Percentiles rank a stretch among this genome's conserved stretches.
Conservation (phyloP, 306 rosid genomes). For the Pyrus bretschneideri region DNA sequence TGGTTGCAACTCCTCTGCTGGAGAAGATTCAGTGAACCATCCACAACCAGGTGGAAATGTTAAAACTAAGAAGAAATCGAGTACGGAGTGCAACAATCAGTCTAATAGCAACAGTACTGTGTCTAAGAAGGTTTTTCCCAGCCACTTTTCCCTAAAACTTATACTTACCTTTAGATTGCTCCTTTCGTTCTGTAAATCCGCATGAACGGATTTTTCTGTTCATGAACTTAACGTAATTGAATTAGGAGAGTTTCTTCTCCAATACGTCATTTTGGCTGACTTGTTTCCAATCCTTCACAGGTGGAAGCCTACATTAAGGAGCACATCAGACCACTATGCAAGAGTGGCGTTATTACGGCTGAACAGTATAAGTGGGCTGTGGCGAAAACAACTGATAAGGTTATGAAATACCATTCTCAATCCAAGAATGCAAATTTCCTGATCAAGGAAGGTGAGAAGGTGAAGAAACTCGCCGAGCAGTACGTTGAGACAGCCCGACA, state of each 20-base stretch:
- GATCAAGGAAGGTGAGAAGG: conserved; percentile 96
- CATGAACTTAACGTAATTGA: not conserved
- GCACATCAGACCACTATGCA: conserved; percentile 89
- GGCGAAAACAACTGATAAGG: conserved; percentile 79
- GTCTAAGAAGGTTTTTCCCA: conserved; percentile 50
- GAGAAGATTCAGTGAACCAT: conserved; percentile 24
- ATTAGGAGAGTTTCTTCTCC: not conserved
- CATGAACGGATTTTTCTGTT: not conserved
- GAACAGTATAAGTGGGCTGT: conserved; percentile 95
- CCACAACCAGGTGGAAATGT: conserved; percentile 25
- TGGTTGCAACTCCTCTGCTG: conserved; percentile 21
- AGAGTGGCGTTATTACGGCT: conserved; percentile 81
- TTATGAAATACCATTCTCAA: conserved; percentile 79
- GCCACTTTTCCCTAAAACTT: conserved; percentile 1
- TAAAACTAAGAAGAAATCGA: conserved; percentile 35
- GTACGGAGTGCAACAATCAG: conserved; percentile 27
- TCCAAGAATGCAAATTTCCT: conserved; percentile 88
- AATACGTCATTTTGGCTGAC: not conserved
- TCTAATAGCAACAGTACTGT: conserved; percentile 37
- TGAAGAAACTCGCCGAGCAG: conserved; percentile 93
- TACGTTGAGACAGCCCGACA: conserved; percentile 77
- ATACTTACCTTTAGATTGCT: not conserved
- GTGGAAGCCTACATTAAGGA: conserved; percentile 92
- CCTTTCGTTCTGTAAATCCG: not conserved
- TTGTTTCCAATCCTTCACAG: conserved; percentile 32